Evolutionary conservation across 1,284 basidiomycete genomes (phyloP), one percentile per base, ranked within the genome.

Genomic region (Cryptococcus wingfieldii): DNA sequence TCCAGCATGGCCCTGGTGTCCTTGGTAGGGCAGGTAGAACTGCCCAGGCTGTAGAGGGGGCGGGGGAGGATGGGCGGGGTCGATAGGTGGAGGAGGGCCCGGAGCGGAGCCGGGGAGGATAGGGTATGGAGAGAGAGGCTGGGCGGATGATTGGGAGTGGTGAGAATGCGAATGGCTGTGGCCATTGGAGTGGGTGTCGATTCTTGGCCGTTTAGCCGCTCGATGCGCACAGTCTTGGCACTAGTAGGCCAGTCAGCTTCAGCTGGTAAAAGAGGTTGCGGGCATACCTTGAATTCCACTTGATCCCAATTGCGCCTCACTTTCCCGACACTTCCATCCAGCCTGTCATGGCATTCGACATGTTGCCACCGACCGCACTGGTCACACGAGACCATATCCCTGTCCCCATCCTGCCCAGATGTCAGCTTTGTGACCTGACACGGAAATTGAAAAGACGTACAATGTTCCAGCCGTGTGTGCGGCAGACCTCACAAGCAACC

Each of bases 321-420:
- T 14, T 64, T 57, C 12, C 74, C 71, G 14, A 68, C 62, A 1
- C 61, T 51, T 5, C 56, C 53, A 58, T 77, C 77, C 10, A 58
- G 58, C 25, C 61, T 60, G 55, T 78, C 72, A 53, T 76, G 74
- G 55, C 77, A 78, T 39, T 65, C 67, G 28, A 69, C 67, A 60
- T 77, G 77, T 51, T 78, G 75, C 81, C 81, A 81, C 28, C 78
- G 69, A 10, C 77, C 77, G 61, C 81, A 82, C 34, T 74, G 69
- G 56, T 82, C 81, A 59, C 81, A 82, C 41, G 72, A 79, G 12
- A 80, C 79, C 34, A 80, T 67, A 54, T 79, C 77, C 4, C 70
- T 55, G 42, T 77, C 77, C 31, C 79, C 79, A 60, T 79, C 78
- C 70, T 77, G 47, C 37, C 25, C 34, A 46, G 45, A 38, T 44